Percentiles rank a stretch among this genome's conserved stretches.
Conservation (phyloP, 768 basidiomycete genomes). For the Gloeophyllum trabeum region DNA sequence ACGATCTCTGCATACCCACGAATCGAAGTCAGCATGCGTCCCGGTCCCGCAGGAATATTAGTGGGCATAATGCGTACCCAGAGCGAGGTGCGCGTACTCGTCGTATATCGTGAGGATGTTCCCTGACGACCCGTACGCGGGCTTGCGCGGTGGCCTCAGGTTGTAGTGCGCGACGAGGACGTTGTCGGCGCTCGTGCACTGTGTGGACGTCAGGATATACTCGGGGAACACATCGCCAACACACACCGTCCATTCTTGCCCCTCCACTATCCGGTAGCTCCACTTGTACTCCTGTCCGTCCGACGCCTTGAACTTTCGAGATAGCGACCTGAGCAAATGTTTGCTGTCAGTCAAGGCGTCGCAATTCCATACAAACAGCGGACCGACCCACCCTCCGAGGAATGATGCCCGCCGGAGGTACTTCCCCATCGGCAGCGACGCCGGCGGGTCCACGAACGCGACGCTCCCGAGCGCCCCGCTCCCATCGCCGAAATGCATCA, state of each 20-base stretch:
- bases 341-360: too few relatives aligned
- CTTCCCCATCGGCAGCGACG: conserved; percentile 39
- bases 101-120: conserved; percentile 53
- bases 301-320: conserved; percentile 55
- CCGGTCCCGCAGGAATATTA: not conserved
- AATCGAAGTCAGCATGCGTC: conserved; percentile 4
- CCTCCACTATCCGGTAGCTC: conserved; percentile 40
- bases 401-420: conserved; percentile 55
- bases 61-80: conserved; percentile 28
- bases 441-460: conserved; percentile 32
- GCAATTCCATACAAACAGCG: not conserved
- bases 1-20: conserved; percentile 35
- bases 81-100: conserved; percentile 34
- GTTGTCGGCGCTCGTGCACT: conserved; percentile 49
- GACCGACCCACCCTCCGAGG: conserved; percentile 47
- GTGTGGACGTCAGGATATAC: conserved; percentile 2
- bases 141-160: conserved; percentile 41
- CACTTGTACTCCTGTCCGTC: conserved; percentile 67
- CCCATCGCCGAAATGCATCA: conserved; percentile 45
- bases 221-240: conserved; percentile 3
- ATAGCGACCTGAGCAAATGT: conserved; percentile 37
- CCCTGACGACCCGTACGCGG: conserved; percentile 49
- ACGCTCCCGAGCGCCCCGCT: conserved; percentile 50
- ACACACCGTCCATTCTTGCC: conserved; percentile 72
- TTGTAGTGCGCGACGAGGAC: conserved; percentile 55